Base-by-base conservation (phyloP, 164 flowering plant genomes). In the Vitis cinerea region DNA sequence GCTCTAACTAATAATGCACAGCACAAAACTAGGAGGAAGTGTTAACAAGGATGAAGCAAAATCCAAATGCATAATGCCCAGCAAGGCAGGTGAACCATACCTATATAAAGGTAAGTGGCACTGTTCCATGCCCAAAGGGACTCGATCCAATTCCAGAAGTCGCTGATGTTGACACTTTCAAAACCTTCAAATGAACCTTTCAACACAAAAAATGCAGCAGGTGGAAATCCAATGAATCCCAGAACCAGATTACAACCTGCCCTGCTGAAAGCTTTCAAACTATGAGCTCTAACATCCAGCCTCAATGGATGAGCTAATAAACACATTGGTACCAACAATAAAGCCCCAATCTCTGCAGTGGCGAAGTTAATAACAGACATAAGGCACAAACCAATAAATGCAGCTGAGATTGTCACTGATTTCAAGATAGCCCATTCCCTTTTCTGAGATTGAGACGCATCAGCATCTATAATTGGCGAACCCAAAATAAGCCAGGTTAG, bases 341-440 rank as follows among this genome's bases (percentile, higher is more conserved):
- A 65, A 8, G 98, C 96, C 31, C 97, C 99, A 50, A 93, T 81
- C 79, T 91, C 91, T 61, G 99, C 98, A 5, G 98, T 82, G 17
- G 98, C 96, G 69, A 87, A 95, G 82, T 95, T 95, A 29, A 95
- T 86, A 44, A 95, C 82, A 13, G 99, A 95, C 99, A 95, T 95
- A 50, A 93, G 84, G 63, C 88, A 79, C 62, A 95, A 78, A 59
- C 98, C 97, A 54, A 88, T 88, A 64, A 88, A 83, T 63, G 92
- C 84, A 58, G 85, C 77, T 50, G 96, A 83, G 63, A 91, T 77
- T 52, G 85, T 90, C 59, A 85, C 87, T 55, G 99, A 81, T 71
- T 95, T 95, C 71, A 93, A 57, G 31, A 84, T 65, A 50, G 82
- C 78, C 99, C 99, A 95, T 70, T 88, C 83, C n/a, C 55, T 71